Percentiles rank a stretch among this genome's conserved stretches.
Evolutionary conservation across 176 grass and related monocot genomes (phyloP).

Genomic region (Triticum monococcum): DNA sequence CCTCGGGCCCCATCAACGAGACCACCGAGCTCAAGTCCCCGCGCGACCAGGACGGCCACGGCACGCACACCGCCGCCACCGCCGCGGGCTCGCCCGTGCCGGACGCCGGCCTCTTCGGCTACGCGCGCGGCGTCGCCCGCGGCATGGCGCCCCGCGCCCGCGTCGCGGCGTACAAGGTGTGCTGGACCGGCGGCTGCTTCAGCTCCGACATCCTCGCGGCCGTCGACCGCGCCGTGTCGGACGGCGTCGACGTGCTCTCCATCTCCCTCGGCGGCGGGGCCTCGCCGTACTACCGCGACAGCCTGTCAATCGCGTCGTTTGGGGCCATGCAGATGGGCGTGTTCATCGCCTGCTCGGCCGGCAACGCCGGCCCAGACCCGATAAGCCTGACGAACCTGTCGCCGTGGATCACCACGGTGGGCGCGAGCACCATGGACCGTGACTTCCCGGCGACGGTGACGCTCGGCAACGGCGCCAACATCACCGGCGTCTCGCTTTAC

Average conservation of each 20-base stretch:
- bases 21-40: constrained; percentile 90
- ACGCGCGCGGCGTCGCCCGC: constrained; percentile 73
- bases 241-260: constrained; percentile 96
- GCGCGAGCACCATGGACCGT: constrained; percentile 92
- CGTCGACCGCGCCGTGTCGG: constrained; percentile 85
- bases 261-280: constrained; percentile 96
- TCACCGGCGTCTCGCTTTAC: constrained; percentile 89
- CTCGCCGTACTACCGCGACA: constrained; percentile 79
- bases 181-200: constrained; percentile 96
- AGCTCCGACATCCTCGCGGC: constrained; percentile 99
- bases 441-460: constrained; percentile 78
- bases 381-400: constrained; percentile 90
- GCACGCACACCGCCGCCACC: constrained; percentile 92
- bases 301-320: constrained; percentile 79
- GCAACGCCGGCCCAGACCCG: constrained; percentile 89
- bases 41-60: constrained; percentile 96
- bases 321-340: constrained; percentile 98
- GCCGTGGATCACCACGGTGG: constrained; percentile 94
- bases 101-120: constrained; percentile 76
- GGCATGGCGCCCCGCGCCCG: constrained; percentile 94
- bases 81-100: constrained; percentile 71
- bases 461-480: constrained; percentile 68
- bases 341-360: constrained; percentile 94
- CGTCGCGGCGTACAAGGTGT: constrained; percentile 94
- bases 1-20: constrained; percentile 82